A percentile compares a stretch with the other conserved stretches of the same genome.
Conservation (phyloP, 495 filamentous ascomycete genomes). For the Xylaria scruposa region DNA sequence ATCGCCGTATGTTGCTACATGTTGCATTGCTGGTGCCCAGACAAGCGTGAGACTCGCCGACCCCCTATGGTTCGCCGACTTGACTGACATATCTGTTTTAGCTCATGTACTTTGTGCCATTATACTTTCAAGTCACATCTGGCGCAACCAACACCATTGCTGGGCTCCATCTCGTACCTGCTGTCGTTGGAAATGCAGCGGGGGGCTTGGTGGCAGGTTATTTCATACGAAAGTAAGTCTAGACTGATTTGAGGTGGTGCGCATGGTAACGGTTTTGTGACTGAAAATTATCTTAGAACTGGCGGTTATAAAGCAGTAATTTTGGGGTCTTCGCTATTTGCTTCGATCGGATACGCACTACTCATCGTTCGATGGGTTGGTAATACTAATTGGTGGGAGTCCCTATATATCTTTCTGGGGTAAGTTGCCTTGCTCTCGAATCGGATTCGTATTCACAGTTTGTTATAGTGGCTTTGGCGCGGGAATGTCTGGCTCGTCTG, state of each 20-base stretch:
- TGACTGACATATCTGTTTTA: constrained; percentile 30
- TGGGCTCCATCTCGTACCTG: constrained; percentile 68
- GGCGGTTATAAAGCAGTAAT: constrained; percentile 65
- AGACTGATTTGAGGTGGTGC: neutral
- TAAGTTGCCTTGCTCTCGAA: constrained; percentile 2
- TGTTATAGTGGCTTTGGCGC: constrained; percentile 55
- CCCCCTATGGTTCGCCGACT: neutral
- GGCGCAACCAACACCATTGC: constrained; percentile 61
- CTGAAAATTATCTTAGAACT: constrained; percentile 45
- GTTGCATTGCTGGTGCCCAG: constrained; percentile 64
- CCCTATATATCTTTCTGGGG: constrained; percentile 67
- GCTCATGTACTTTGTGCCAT: constrained; percentile 66
- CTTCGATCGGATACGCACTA: constrained; percentile 59
- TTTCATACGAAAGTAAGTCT: constrained; percentile 55
- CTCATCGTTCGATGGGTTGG: constrained; percentile 69
- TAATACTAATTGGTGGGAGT: constrained; percentile 63
- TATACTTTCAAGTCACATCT: constrained; percentile 73
- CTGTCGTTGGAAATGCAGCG: constrained; percentile 69
- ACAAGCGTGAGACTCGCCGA: neutral
- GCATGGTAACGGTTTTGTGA: neutral
- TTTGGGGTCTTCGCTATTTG: constrained; percentile 56
- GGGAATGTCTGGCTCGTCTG: constrained; percentile 55
- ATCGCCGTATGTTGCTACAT: constrained; percentile 59
- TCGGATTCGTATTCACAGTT: neutral
- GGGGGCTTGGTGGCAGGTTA: constrained; percentile 66